Percentiles rank a stretch among this genome's conserved stretches.
Conservation (phyloP, 208 protist genomes). For the Trypanosoma platydactyli region DNA sequence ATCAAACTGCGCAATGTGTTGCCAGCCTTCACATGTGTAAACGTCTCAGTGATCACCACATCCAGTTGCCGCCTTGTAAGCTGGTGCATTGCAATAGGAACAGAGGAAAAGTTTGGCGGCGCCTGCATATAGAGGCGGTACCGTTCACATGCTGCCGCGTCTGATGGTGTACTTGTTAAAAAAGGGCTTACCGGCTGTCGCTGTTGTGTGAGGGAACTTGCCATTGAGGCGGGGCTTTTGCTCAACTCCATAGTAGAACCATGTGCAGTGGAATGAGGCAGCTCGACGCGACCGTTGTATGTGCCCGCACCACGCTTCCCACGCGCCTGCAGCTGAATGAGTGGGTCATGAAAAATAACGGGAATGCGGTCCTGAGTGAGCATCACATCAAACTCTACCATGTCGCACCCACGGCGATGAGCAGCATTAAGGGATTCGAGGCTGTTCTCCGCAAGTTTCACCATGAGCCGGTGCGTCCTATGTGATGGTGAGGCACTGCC, state of each 20-base stretch:
- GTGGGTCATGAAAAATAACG: constrained; percentile 77
- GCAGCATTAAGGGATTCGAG: constrained; percentile 70
- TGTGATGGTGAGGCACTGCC: not conserved
- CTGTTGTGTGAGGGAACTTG: not conserved
- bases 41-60: constrained; percentile 57
- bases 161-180: not conserved
- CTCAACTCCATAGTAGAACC: not conserved
- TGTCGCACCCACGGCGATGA: constrained; percentile 64
- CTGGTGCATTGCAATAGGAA: constrained; percentile 63
- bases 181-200: too few species aligned
- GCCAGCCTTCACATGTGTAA: constrained; percentile 41
- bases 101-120: constrained; percentile 31
- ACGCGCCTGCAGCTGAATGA: constrained; percentile 70
- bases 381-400: constrained; percentile 88
- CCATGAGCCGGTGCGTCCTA: constrained; percentile 23
- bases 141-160: constrained; percentile 14
- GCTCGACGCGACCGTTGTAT: constrained; percentile 17
- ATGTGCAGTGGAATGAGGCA: not conserved
- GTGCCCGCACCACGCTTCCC: constrained; percentile 28
- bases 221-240: not conserved
- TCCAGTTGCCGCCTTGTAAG: constrained; percentile 61
- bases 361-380: constrained; percentile 74
- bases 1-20: constrained; percentile 56
- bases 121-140: constrained; percentile 25
- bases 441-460: constrained; percentile 80